These are phyloP conservation scores for Metschnikowia arizonensis DNA, from an alignment of 805 yeast genomes.

Conservation along the genomic window DNA sequence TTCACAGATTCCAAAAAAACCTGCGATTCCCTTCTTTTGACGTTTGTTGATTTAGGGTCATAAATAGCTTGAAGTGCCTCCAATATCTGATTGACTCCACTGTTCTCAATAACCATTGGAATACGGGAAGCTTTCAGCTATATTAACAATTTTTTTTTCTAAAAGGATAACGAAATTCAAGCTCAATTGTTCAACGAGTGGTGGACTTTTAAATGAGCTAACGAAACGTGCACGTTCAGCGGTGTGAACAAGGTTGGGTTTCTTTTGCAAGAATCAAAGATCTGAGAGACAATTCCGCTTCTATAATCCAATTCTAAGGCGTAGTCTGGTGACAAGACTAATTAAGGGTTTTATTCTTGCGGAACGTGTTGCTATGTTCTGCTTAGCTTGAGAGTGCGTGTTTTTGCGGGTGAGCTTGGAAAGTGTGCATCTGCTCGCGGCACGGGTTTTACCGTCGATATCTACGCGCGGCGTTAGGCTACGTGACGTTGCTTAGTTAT, in stretches of 20 bases:
- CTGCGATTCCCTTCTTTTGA: constrained; percentile 52
- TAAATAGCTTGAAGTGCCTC: constrained; percentile 74
- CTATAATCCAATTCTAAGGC: neutral
- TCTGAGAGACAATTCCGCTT: neutral
- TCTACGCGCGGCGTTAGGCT: neutral
- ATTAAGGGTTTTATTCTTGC: neutral
- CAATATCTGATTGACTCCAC: constrained; percentile 69
- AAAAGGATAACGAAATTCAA: neutral
- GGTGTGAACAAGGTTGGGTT: neutral
- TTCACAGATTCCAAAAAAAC: constrained; percentile 71
- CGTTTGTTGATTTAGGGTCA: constrained; percentile 58
- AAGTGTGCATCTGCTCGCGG: constrained; percentile 4
- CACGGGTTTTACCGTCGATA: constrained; percentile 3
- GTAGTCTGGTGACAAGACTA: neutral
- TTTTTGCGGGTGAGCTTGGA: constrained; percentile 6
- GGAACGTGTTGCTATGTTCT: neutral
- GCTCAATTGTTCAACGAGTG: neutral
- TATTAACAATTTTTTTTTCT: neutral
- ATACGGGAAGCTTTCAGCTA: too few species aligned
- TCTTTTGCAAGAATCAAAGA: neutral
- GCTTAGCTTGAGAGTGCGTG: constrained; percentile 1
- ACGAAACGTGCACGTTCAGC: neutral
- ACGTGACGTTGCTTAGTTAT: neutral
- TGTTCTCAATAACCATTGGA: constrained; percentile 50
- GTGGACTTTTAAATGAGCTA: neutral